Base-by-base conservation (phyloP, 148 eudicot species). In the Silene conica region DNA sequence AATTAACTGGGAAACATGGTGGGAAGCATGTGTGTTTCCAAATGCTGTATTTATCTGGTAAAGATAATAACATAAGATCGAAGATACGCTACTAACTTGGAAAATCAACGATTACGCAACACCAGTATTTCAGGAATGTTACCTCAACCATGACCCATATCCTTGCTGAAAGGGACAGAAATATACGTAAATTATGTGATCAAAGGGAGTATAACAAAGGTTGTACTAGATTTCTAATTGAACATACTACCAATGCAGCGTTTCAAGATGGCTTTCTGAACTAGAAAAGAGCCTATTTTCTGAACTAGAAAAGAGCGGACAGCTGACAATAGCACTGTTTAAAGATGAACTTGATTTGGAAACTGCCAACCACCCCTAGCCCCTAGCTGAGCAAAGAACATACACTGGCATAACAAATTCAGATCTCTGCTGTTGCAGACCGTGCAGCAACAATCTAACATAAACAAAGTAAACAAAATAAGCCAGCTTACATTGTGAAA, bases 401-500 rank as follows among this genome's bases (percentile, higher is more conserved):
- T 6, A 46, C 16, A 20, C 58, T 69, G 31, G 56, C 22, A 11
- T 21, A 22, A 16, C 72, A 69, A 48, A 69, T 48, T 69, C 21
- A 28, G 20, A 31, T 16, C 45, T 66, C 20, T 13, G 26, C 5
- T 70, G 45, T 23, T 50, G 22, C 69, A 65, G 22, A 38, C 43
- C 43, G 6, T 38, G 43, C 43, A 5, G 43, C 18, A 18, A 6
- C 19, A 66, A 12, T 43, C 23, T n/a, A 66, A 19, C 50, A n/a
- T 15, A 70, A 52, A 70, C 9, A 70, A 52, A 48, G 16, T 26
- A 31, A 1, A 71, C n/a, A 10, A 6, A 28, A n/a, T 16, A 31
- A 2, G 48, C 52, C 13, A 43, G 14, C 70, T 66, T 71, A 71
- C 73, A 34, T 56, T 31, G 26, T 70, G 73, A 54, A 8, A n/a